Evolutionary conservation across 805 yeast genomes (phyloP).

Genomic region (Lipomyces sp.): DNA sequence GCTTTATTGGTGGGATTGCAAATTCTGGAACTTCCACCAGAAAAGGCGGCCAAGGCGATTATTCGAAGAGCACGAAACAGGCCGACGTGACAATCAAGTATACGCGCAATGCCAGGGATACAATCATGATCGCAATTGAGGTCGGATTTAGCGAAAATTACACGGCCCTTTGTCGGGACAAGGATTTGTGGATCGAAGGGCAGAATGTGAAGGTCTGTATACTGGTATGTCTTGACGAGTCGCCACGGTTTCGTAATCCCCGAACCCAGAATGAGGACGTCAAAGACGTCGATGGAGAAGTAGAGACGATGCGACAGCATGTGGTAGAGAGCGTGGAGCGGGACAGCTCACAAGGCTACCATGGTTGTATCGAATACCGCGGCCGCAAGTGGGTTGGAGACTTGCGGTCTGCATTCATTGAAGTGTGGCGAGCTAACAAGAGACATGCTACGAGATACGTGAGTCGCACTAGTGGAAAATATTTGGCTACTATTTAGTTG

Average conservation of each 20-base stretch:
- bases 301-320: neutral
- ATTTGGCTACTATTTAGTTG: neutral
- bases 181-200: slow-evolving; percentile 1
- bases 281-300: neutral
- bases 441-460: neutral
- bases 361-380: neutral
- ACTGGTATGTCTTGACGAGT: neutral
- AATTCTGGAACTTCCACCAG: neutral
- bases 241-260: neutral
- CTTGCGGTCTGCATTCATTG: neutral
- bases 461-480: neutral
- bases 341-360: neutral
- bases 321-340: neutral
- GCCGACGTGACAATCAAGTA: neutral
- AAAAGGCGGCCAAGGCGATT: neutral
- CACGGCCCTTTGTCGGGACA: neutral
- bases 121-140: neutral
- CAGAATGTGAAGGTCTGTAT: neutral
- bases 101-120: neutral
- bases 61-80: neutral
- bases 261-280: neutral
- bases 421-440: slow-evolving; percentile 7
- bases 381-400: neutral
- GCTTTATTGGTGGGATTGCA: neutral
- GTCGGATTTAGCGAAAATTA: neutral